These are phyloP conservation scores for Colletotrichum aenigma DNA, from an alignment of 2,329 filamentous ascomycete genomes.

Conservation along the genomic window DNA sequence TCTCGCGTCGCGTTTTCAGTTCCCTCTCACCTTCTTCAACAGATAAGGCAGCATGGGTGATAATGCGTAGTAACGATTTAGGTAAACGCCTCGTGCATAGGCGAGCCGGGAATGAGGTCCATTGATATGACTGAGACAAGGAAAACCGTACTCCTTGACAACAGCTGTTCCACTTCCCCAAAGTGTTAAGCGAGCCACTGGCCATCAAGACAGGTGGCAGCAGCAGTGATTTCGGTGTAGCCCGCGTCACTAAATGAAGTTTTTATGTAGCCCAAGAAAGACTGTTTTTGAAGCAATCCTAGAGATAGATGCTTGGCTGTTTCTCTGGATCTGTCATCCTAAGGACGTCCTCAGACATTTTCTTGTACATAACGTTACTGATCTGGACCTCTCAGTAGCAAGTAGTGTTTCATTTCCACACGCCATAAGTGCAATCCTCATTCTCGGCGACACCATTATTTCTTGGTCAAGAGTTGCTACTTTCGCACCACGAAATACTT, in stretches of 20 bases:
- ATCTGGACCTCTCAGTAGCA: not conserved
- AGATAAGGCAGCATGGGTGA: not conserved
- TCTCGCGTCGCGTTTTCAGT: no score
- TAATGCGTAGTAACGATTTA: no score
- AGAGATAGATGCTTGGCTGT: not conserved
- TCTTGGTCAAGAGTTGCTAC: fast-evolving
- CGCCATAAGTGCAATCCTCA: not conserved
- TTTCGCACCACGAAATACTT: not conserved
- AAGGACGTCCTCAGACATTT: not conserved
- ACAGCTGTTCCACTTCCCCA: not conserved
- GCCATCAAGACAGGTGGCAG: not conserved
- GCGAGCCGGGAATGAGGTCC: not conserved
- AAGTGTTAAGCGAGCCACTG: not conserved
- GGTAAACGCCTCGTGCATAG: not conserved
- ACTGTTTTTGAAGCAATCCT: not conserved
- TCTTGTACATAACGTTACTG: fast-evolving
- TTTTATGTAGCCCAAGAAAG: not conserved
- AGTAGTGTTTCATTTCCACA: not conserved
- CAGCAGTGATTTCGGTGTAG: fast-evolving
- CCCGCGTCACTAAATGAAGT: not conserved
- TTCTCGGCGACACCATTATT: not conserved
- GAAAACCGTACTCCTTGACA: no score
- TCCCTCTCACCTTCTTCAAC: not conserved
- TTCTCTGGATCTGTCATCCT: not conserved
- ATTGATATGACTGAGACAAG: not conserved